These are phyloP conservation scores for Beauveria brongniartii DNA, from an alignment of 2,329 filamentous ascomycete species.

Conservation along the genomic window DNA sequence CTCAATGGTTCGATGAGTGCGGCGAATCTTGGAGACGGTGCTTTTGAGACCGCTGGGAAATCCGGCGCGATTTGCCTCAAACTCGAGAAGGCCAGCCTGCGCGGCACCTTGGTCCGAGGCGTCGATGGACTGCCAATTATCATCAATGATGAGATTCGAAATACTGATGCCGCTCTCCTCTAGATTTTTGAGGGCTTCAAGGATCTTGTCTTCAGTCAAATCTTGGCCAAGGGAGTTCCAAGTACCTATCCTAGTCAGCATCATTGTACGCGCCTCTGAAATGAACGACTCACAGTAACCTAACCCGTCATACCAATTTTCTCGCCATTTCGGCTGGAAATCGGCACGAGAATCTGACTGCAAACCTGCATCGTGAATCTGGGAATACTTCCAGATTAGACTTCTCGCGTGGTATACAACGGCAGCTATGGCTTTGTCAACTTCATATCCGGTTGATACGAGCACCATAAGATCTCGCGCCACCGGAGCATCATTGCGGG, in stretches of 20 bases:
- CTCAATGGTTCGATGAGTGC: slow-evolving; percentile 61
- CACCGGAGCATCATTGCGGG: slow-evolving; percentile 57
- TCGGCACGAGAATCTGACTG: slow-evolving; percentile 23
- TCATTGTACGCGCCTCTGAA: background rate
- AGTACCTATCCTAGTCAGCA: slow-evolving; percentile 46
- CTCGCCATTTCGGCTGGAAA: slow-evolving; percentile 59
- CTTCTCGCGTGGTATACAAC: slow-evolving; percentile 83
- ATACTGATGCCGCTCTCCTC: slow-evolving; percentile 66
- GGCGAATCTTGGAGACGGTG: slow-evolving; percentile 60
- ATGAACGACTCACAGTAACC: slow-evolving; percentile 64
- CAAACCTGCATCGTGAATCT: slow-evolving; percentile 26
- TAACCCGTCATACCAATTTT: slow-evolving; percentile 86
- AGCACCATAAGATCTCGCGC: slow-evolving; percentile 54
- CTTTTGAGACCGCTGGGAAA: slow-evolving; percentile 76
- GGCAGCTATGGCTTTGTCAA: slow-evolving; percentile 70
- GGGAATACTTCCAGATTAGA: slow-evolving; percentile 29
- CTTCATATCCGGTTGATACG: slow-evolving; percentile 61
- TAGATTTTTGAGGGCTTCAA: slow-evolving; percentile 65
- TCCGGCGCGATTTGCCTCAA: slow-evolving; percentile 71
- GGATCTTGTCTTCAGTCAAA: slow-evolving; percentile 72
- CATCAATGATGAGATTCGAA: slow-evolving; percentile 86
- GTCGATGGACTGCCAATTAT: slow-evolving; percentile 85
- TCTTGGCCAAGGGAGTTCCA: slow-evolving; percentile 89
- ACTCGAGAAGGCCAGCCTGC: slow-evolving; percentile 64
- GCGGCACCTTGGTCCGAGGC: slow-evolving; percentile 31